A percentile compares a stretch with the other conserved stretches of the same genome.
phyloP scores from a whole-genome alignment of 768 basidiomycete genomes.

The Tricholoma furcatifolium region DNA sequence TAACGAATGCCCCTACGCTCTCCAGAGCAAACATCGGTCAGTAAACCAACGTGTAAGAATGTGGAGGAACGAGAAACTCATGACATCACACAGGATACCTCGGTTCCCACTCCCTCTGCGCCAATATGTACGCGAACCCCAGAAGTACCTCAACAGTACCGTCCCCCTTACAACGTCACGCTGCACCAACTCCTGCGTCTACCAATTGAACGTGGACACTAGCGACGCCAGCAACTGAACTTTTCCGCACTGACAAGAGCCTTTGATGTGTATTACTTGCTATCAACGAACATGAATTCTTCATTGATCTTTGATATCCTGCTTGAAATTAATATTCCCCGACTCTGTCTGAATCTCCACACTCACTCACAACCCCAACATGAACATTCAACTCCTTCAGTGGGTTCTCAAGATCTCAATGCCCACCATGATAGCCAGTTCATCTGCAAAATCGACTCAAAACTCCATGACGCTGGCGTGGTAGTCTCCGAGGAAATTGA shows the following conservation, averaged over 20 bases:
- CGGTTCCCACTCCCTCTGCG: constrained; percentile 59
- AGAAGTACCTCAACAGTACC: constrained; percentile 59
- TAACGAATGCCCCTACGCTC: constrained; percentile 46
- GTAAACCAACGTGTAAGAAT: constrained; percentile 17
- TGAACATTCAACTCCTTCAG: constrained; percentile 80
- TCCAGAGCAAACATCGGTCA: constrained; percentile 58
- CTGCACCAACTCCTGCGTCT: constrained; percentile 47
- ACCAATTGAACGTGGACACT: constrained; percentile 25
- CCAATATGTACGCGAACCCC: constrained; percentile 52
- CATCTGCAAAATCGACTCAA: constrained; percentile 79
- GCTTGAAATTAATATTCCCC: constrained; percentile 87
- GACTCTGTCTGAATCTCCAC: constrained; percentile 91
- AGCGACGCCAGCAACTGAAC: constrained; percentile 30
- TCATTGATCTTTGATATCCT: constrained; percentile 40
- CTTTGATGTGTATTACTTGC: constrained; percentile 36
- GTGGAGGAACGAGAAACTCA: neutral
- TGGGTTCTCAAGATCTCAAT: constrained; percentile 44
- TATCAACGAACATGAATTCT: neutral
- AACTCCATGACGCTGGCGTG: constrained; percentile 80
- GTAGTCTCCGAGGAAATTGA: constrained; percentile 58
- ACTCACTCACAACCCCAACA: constrained; percentile 83
- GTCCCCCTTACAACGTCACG: constrained; percentile 60
- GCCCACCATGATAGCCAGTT: constrained; percentile 83
- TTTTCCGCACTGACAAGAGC: constrained; percentile 19
- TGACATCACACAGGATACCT: constrained; percentile 44